These are phyloP conservation scores for Arachis monticola DNA, from an alignment of 331 rosid species.

Conservation along the genomic window DNA sequence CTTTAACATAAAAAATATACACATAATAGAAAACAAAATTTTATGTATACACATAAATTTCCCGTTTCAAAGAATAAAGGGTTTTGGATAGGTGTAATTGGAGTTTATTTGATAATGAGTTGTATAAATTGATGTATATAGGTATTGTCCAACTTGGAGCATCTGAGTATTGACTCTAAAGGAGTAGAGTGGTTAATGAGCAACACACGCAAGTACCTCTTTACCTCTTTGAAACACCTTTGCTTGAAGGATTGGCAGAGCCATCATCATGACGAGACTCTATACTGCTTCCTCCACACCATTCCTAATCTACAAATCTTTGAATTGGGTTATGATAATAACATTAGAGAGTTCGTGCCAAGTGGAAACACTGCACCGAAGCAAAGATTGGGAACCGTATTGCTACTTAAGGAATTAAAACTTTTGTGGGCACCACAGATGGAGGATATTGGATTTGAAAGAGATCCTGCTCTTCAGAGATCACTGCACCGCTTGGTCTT, in stretches of 20 bases:
- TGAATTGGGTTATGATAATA: rapidly evolving
- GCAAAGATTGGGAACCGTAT: not conserved
- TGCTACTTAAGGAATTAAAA: conserved; percentile 2
- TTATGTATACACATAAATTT: not conserved
- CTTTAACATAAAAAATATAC: too few relatives aligned
- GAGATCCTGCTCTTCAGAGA: not conserved
- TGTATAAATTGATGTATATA: too few relatives aligned
- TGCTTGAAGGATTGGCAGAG: rapidly evolving
- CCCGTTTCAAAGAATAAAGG: too few relatives aligned
- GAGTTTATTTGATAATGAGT: too few relatives aligned
- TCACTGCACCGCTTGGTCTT: not conserved
- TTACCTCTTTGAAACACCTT: conserved; percentile 1
- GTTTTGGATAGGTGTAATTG: not conserved
- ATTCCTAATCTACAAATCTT: conserved; percentile 30
- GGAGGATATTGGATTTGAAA: not conserved
- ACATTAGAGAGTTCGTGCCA: not conserved
- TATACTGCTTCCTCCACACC: conserved; percentile 17
- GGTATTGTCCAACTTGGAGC: too few relatives aligned
- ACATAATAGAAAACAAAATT: too few relatives aligned
- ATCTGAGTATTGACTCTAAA: too few relatives aligned
- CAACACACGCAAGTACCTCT: not conserved
- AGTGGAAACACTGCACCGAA: not conserved
- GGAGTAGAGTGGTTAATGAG: not conserved
- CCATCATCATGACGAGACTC: not conserved
- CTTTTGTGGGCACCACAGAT: not conserved